These are phyloP conservation scores for Schizophyllum commune DNA, from an alignment of 1,284 basidiomycete species.

Conservation along the genomic window DNA sequence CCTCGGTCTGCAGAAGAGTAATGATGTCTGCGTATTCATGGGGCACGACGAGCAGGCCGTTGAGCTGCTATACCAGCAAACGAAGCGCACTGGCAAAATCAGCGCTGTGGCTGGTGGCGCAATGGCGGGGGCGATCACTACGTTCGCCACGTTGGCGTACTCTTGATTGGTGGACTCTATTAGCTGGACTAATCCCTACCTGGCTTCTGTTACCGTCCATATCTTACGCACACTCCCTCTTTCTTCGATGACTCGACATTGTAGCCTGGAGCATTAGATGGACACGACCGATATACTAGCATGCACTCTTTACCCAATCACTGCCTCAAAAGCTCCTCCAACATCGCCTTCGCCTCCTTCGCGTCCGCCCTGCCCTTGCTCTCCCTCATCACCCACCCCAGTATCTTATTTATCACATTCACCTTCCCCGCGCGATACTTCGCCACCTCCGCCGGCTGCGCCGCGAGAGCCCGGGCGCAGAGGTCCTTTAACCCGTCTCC, in stretches of 20 bases:
- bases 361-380: slow-evolving; percentile 77
- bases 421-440: slow-evolving; percentile 67
- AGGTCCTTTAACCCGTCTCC: slow-evolving; percentile 31
- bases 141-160: background rate
- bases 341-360: slow-evolving; percentile 31
- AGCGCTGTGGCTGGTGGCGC: slow-evolving; percentile 11
- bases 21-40: slow-evolving; percentile 14
- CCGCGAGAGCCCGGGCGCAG: slow-evolving; percentile 58
- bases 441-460: slow-evolving; percentile 64
- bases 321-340: slow-evolving; percentile 35
- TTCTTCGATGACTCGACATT: no score
- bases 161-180: background rate
- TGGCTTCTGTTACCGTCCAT: no score
- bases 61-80: slow-evolving; percentile 27
- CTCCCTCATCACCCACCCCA: slow-evolving; percentile 86
- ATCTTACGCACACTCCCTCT: no score
- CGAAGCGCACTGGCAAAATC: slow-evolving; percentile 21
- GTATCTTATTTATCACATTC: slow-evolving; percentile 82
- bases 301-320: background rate
- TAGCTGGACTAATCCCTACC: no score
- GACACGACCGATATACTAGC: no score
- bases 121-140: background rate
- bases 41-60: slow-evolving; percentile 36
- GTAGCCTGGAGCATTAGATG: no score
- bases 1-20: background rate